Base-by-base conservation (phyloP, 768 basidiomycete species). In the Russula abietina region DNA sequence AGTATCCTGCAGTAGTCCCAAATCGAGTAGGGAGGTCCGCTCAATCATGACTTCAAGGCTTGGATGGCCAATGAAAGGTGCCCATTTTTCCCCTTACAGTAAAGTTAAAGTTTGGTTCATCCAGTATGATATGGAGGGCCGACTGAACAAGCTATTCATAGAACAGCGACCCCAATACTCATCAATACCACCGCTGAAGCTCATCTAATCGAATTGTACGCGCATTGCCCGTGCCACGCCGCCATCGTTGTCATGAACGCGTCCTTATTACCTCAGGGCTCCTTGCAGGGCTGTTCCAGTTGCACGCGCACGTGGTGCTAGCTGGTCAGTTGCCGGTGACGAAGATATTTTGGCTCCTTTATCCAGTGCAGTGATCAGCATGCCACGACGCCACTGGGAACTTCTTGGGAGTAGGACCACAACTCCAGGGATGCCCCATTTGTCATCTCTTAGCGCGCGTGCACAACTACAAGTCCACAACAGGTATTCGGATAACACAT, bases 1-100 rank as follows among this genome's bases (percentile, higher is more conserved):
- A n/a, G n/a, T n/a, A n/a, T n/a, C n/a, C n/a, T n/a, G n/a, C n/a
- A n/a, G n/a, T n/a, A n/a, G n/a, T n/a, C n/a, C n/a, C n/a, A n/a
- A n/a, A n/a, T n/a, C n/a, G n/a, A 85, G 69, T 82, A 88, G 3
- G 86, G 84, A 3, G 85, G 83, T 16, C 38, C 10, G 2, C 10
- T 14, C 38, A 30, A n/a, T n/a, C n/a, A n/a, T n/a, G n/a, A n/a
- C n/a, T n/a, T 14, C 38, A 38, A 38, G 38, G 16, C 38, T 38
- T 38, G 12, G 3, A 67, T 86, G 82, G 19, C 83, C 84, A 50
- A 36, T 22, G 33, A 36, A 12, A 36, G 33, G 33, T 12, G 14
- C 11, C 3, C 26, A 16, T 22, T 26, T 10, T 12, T 17, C 57
- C 16, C 17, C 14, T 41, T 16, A 5, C 19, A 8, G 6, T 2